phyloP scores from a whole-genome alignment of 2,329 filamentous ascomycete genomes.

The Ceratocystis destructans region DNA sequence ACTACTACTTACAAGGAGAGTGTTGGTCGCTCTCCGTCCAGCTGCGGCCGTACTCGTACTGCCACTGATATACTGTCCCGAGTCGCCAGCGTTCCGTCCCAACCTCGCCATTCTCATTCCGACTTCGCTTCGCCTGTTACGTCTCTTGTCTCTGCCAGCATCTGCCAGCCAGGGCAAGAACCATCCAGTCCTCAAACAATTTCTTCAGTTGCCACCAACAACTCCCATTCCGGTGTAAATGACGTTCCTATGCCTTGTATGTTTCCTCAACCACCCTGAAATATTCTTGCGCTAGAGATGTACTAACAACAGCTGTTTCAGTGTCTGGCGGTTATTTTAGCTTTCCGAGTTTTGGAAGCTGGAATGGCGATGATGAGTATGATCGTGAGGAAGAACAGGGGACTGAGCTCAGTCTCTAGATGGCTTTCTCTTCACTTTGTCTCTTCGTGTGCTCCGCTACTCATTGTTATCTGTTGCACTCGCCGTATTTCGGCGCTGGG shows the following conservation, averaged over 20 bases:
- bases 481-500: background rate
- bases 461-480: background rate
- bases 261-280: constrained; percentile 20
- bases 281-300: background rate
- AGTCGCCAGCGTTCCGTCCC: constrained; percentile 15
- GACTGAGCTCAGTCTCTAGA: background rate
- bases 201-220: constrained; percentile 2
- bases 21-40: constrained; percentile 15
- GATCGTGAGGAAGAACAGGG: constrained; percentile 14
- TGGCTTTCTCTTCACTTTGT: background rate
- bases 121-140: constrained; percentile 14
- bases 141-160: constrained; percentile 5
- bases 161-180: constrained; percentile 6
- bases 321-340: constrained; percentile 43
- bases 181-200: constrained; percentile 9
- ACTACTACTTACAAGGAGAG: constrained; percentile 16
- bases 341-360: constrained; percentile 60
- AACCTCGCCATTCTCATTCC: constrained; percentile 5
- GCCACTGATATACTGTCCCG: constrained; percentile 18
- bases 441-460: background rate
- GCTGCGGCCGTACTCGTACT: constrained; percentile 15
- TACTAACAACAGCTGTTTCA: background rate
- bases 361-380: constrained; percentile 33
- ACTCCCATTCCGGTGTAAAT: constrained; percentile 1
- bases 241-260: constrained; percentile 24